Conservation (phyloP, 179 eudicot species). For the Beta lomatogona region DNA sequence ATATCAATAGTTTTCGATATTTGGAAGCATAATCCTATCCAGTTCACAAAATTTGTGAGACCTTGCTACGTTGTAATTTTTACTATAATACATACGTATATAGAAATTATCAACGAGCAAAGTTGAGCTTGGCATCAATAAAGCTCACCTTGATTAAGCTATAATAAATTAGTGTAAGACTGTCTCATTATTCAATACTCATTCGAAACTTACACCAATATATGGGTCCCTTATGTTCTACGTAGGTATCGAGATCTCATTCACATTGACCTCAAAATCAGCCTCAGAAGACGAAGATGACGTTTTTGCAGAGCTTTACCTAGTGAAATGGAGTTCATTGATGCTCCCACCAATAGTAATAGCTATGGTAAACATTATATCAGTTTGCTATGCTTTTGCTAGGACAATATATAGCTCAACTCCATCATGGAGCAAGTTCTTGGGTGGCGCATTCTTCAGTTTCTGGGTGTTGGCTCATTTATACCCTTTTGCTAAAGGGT, state of each 20-base stretch:
- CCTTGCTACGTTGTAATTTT: no score
- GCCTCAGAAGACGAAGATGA: constrained; percentile 71
- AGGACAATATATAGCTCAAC: constrained; percentile 45
- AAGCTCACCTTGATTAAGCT: no score
- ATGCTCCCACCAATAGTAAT: constrained; percentile 94
- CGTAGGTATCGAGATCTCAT: constrained; percentile 77
- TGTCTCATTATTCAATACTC: not conserved
- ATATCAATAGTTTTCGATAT: no score
- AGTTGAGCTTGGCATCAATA: no score
- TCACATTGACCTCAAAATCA: constrained; percentile 78
- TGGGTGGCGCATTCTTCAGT: constrained; percentile 81
- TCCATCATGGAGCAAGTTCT: constrained; percentile 74
- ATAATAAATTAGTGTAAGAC: no score
- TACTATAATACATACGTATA: no score
- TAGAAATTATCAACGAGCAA: no score
- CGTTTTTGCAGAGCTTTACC: constrained; percentile 63
- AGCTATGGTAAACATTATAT: constrained; percentile 72
- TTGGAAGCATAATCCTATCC: no score
- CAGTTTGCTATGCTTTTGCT: constrained; percentile 55
- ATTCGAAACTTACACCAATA: no score
- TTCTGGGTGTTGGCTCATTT: constrained; percentile 88
- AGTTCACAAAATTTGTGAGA: no score
- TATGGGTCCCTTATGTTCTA: not conserved
- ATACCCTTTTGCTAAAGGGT: constrained; percentile 85
- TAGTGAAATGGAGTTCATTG: constrained; percentile 81